Evolutionary conservation across 805 yeast species (phyloP).

Genomic region (Pichia cephalocereana): DNA sequence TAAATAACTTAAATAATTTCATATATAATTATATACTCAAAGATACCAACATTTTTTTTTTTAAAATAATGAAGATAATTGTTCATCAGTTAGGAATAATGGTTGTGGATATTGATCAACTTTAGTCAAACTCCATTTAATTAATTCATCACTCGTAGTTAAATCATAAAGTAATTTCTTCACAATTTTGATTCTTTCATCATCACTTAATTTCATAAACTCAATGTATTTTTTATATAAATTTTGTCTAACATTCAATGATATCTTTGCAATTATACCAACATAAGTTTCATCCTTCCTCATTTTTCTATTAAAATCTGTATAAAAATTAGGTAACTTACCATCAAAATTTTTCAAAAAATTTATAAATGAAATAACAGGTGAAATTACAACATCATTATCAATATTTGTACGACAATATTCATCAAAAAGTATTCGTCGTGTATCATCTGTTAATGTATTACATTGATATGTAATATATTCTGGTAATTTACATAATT

Average conservation of each 20-base stretch:
- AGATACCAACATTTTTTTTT: background rate
- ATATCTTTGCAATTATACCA: background rate
- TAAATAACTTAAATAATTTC: background rate
- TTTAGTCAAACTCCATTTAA: background rate
- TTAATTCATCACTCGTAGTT: background rate
- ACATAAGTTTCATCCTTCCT: background rate
- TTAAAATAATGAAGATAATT: background rate
- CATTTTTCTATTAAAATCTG: constrained; percentile 13
- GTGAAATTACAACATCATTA: background rate
- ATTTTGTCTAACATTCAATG: background rate
- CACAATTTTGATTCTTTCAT: background rate
- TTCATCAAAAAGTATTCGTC: constrained; percentile 10
- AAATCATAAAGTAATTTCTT: background rate
- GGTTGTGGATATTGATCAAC: background rate
- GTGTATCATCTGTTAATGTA: constrained; percentile 11
- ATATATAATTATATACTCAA: no score
- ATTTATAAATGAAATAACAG: background rate
- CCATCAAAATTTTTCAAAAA: background rate
- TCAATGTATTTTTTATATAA: background rate
- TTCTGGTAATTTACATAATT: constrained; percentile 15
- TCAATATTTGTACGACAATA: constrained; percentile 3
- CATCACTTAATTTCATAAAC: background rate
- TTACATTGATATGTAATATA: constrained; percentile 9
- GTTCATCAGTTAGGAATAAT: background rate
- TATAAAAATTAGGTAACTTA: constrained; percentile 15